Evolutionary conservation across 2,329 filamentous ascomycete genomes (phyloP).

Genomic region (Fusarium sp.): DNA sequence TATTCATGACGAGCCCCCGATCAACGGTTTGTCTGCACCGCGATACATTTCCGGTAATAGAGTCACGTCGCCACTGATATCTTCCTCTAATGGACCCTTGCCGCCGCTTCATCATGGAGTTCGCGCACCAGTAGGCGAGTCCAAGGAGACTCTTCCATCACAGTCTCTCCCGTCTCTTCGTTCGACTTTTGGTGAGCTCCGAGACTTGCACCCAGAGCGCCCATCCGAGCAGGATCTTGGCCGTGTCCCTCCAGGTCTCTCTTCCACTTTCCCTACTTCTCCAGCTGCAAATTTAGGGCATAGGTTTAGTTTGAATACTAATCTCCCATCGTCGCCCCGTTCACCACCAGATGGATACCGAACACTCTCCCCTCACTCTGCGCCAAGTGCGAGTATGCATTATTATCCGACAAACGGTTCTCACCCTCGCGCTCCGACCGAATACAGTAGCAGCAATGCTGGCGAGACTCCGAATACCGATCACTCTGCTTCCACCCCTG

Average conservation of each 20-base stretch:
- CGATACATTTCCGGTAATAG: conserved; percentile 14
- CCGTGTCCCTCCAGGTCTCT: conserved; percentile 34
- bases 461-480: conserved; percentile 59
- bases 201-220: conserved; percentile 44
- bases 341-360: conserved; percentile 60
- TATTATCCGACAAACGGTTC: conserved; percentile 47
- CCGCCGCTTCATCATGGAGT: conserved; percentile 52
- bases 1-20: conserved; percentile 46
- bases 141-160: conserved; percentile 50
- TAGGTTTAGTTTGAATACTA: conserved; percentile 45
- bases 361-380: conserved; percentile 58
- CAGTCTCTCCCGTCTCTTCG: conserved; percentile 52
- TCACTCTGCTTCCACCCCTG: conserved; percentile 54
- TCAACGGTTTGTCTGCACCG: background rate
- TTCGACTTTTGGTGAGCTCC: conserved; percentile 49
- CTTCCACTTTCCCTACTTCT: conserved; percentile 45
- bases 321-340: conserved; percentile 55
- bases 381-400: conserved; percentile 52
- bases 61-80: conserved; percentile 35
- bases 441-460: conserved; percentile 56
- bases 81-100: conserved; percentile 44
- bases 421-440: conserved; percentile 50
- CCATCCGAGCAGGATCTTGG: conserved; percentile 46
- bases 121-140: conserved; percentile 48
- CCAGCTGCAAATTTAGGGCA: conserved; percentile 42